Evolutionary conservation across 192 early-diverging fungal species (phyloP).

Genomic region (Coemansia sp.): DNA sequence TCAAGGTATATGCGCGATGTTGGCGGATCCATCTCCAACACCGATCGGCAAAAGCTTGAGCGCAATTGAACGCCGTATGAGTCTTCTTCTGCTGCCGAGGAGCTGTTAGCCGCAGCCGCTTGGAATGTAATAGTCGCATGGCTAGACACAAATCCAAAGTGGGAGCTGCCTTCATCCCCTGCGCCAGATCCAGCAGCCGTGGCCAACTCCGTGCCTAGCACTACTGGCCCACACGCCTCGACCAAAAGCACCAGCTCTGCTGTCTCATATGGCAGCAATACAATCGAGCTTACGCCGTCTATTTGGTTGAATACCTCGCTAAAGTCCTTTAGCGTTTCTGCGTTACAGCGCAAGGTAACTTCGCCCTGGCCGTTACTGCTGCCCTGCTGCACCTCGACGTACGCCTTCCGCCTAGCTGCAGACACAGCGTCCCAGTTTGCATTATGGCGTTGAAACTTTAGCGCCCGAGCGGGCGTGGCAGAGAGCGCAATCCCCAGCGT

Average conservation of each 20-base stretch:
- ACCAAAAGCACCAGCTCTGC: slow-evolving; percentile 80
- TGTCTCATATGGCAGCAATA: slow-evolving; percentile 66
- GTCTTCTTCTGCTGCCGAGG: slow-evolving; percentile 32
- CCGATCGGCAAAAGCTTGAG: slow-evolving; percentile 84
- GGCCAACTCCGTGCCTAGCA: slow-evolving; percentile 10
- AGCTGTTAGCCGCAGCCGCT: not conserved
- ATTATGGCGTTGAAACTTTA: slow-evolving; percentile 47
- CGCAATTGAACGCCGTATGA: slow-evolving; percentile 73
- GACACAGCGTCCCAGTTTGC: slow-evolving; percentile 46
- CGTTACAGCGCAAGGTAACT: slow-evolving; percentile 31
- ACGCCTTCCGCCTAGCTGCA: slow-evolving; percentile 22
- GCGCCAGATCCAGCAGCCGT: slow-evolving; percentile 23
- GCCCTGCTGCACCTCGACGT: slow-evolving; percentile 17
- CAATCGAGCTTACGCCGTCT: slow-evolving; percentile 72
- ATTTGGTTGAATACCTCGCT: slow-evolving; percentile 96
- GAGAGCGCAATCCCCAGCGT: slow-evolving; percentile 17
- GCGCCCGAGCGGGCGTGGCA: not conserved
- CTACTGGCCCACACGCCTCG: slow-evolving; percentile 28
- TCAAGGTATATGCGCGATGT: slow-evolving; percentile 93
- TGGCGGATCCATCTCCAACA: slow-evolving; percentile 89
- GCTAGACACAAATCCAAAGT: slow-evolving; percentile 14
- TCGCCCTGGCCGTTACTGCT: not conserved
- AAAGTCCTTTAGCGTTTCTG: slow-evolving; percentile 57
- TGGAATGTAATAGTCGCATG: slow-evolving; percentile 3
- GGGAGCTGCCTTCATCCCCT: slow-evolving; percentile 20